Conservation (phyloP, 176 grass and related monocot species). For the Neostapfia colusana region DNA sequence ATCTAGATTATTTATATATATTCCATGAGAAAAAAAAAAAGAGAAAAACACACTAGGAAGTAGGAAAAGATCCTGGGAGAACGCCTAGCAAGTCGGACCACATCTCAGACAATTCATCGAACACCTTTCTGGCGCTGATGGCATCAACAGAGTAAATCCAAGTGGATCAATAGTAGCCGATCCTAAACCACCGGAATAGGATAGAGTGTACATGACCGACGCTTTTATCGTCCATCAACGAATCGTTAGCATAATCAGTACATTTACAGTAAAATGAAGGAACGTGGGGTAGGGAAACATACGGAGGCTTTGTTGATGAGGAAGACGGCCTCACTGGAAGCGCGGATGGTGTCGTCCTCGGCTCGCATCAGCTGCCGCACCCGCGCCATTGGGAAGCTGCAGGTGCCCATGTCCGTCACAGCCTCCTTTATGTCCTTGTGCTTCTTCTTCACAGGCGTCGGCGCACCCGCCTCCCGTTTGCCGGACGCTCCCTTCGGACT, state of each 20-base stretch:
- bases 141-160: background rate
- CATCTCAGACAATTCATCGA: conserved; percentile 9
- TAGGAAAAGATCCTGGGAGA: background rate
- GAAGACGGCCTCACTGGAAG: conserved; percentile 67
- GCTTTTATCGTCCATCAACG: background rate
- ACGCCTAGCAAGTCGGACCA: background rate
- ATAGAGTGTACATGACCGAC: background rate
- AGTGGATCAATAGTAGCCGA: background rate
- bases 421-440: conserved; percentile 25
- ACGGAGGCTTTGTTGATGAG: conserved; percentile 91
- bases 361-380: conserved; percentile 65
- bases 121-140: background rate
- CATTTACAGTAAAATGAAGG: conserved; percentile 3
- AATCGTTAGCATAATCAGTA: background rate
- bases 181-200: background rate
- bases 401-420: background rate
- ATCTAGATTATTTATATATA: background rate
- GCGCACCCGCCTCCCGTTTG: background rate
- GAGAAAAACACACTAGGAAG: background rate
- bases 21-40: no score
- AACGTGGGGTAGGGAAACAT: background rate
- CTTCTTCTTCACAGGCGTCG: conserved; percentile 45
- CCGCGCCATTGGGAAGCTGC: conserved; percentile 66
- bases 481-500: conserved; percentile 22
- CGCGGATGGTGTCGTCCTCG: conserved; percentile 52